Base-by-base conservation (phyloP, 371 early-diverging fungal genomes). In the Syncephalastrum contaminatum region DNA sequence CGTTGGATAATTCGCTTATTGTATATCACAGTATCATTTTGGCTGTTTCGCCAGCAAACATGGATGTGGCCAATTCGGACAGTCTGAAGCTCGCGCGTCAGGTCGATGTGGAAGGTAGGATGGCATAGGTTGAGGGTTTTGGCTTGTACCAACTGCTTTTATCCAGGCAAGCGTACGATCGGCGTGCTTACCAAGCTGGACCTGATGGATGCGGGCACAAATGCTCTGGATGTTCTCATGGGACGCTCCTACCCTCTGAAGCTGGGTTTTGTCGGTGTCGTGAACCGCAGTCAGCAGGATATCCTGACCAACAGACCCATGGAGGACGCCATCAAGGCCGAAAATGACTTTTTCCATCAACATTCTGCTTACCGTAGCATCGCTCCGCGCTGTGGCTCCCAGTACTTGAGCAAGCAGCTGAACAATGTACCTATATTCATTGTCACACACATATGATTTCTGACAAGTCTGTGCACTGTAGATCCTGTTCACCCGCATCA, bases 151-250 rank as follows among this genome's bases (percentile, higher is more conserved):
- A 6, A 30, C 2, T 12, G 14, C 53, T 25, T 22, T 36, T 18
- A 4, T 20, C 14, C 39, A 60, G 61, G 63, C 42, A 80, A 69
- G 53, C 81, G 96, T 58, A 96, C 96, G 0, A 86, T 95, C 36
- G 94, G 95, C 48, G 94, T 96, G 4, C 67, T 96, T 47, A 95
- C 96, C 42, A 96, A 96, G 71, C 73, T 95, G 48, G 97, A 96
- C 76, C 68, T 96, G 56, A 95, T 96, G 95, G 97, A 96, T 69
- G 85, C 85, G 30, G 95, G 95, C 30, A 94, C 94, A 22, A 89
- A 94, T 72, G 90, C 93, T 24, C 67, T 92, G 49, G 92, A 94
- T 58, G 84, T 94, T 16, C 79, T 96, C 43, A 84, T 89, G 25
- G 92, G 92, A 19, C 83, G 88, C 45, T 81, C 87, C 0, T 87